Conservation (phyloP, 2,329 filamentous ascomycete species). For the Cercospora janseana region DNA sequence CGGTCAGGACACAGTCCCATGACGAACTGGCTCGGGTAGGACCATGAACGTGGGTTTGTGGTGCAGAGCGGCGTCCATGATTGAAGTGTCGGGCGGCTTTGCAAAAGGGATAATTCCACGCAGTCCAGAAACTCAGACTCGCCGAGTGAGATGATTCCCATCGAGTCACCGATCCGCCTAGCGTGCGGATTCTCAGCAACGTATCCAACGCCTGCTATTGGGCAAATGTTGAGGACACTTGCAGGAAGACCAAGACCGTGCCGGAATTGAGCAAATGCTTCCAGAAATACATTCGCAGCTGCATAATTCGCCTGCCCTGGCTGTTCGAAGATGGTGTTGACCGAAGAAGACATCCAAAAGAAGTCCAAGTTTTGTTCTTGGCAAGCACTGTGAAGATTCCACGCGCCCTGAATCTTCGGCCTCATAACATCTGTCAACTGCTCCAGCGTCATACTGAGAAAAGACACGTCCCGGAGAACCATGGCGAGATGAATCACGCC, state of each 20-base stretch:
- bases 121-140: too few relatives aligned
- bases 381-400: slow-evolving; percentile 33
- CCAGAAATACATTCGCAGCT: slow-evolving; percentile 44
- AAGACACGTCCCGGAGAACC: slow-evolving; percentile 14
- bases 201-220: slow-evolving; percentile 46
- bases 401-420: slow-evolving; percentile 15
- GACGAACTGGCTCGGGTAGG: too few relatives aligned
- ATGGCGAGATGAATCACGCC: slow-evolving; percentile 19
- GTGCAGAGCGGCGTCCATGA: too few relatives aligned
- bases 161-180: too few relatives aligned
- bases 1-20: too few relatives aligned
- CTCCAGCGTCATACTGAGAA: slow-evolving; percentile 12
- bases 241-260: slow-evolving; percentile 44
- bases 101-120: too few relatives aligned
- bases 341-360: slow-evolving; percentile 40
- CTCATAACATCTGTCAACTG: not conserved
- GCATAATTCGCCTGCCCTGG: slow-evolving; percentile 58
- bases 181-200: slow-evolving; percentile 21
- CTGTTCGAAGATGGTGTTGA: slow-evolving; percentile 56
- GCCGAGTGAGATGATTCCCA: too few relatives aligned
- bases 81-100: too few relatives aligned
- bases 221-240: slow-evolving; percentile 55
- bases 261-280: slow-evolving; percentile 40
- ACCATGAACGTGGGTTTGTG: too few relatives aligned
- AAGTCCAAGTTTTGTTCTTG: slow-evolving; percentile 29